Evolutionary conservation across 768 basidiomycete genomes (phyloP), one percentile per base, ranked within the genome.

Genomic region (Thelephora ganbajun): DNA sequence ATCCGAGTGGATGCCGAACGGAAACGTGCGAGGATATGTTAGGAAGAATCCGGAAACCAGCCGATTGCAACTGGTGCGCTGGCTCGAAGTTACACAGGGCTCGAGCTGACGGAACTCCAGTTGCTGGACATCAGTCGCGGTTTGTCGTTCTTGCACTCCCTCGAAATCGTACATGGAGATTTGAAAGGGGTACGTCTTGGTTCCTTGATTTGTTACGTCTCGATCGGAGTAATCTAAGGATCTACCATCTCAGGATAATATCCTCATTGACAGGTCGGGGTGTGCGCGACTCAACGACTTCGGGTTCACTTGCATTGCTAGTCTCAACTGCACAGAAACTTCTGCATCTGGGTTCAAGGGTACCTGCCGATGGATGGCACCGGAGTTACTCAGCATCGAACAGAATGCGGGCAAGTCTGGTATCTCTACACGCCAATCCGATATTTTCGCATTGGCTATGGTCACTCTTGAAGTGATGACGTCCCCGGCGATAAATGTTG

Each of bases 371-470:
- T 58, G 52, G 43, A 55, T 57, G 54, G 52, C 54, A 5, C 57
- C 57, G 1, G 57, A 58, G 35, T 14, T 41, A 20, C 53, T 1
- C 51, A 56, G 11, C 22, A 14, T 5, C 12, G 14, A 7, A 7
- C 6, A 51, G 1, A 33, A 36, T 6, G 49, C 44, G 6, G 35
- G 11, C 6, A 46, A 48, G 11, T 48, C 51, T 9, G 26, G 26
- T 9, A 4, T 4, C 26, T 30, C 26, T 4, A 30, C 26, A 30
- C 26, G 23, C n/a, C 19, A 48, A 16, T 47, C 49, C 14, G 57
- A 58, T 44, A 35, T 58, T 13, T 54, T 56, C 33, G 47, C 57
- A 5, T 58, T 54, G 26, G 51, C 26, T 2, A 44, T 56, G 20
- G 34, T 54, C 22, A 48, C 50, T 13, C 35, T 50, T n/a, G 54